Base-by-base conservation (phyloP, 805 yeast genomes). In the Pichia cabralensis region DNA sequence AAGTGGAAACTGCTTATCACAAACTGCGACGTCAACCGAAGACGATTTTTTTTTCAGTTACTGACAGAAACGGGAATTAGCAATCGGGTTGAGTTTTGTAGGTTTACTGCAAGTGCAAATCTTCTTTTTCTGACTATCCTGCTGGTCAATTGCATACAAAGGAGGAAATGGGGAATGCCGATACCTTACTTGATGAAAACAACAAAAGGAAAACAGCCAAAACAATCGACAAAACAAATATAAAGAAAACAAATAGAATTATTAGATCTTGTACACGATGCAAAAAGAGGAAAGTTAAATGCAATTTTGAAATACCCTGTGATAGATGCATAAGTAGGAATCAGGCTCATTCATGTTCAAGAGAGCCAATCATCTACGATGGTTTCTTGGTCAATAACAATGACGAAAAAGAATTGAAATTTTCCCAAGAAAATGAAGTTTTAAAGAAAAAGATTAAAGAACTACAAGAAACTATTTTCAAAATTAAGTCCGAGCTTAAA, bases 231-330 rank as follows among this genome's bases (percentile, higher is more conserved):
- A 26, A 36, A 0, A 24, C 47, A 12, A 49, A 44, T 21, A 24
- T 53, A 1, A 44, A 55, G 19, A 49, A 46, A 21, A 48, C 61
- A 7, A 53, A 49, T 17, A 50, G 70, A 24, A 54, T 56, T 7
- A 56, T 66, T 6, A 49, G 57, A 35, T 69, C 71, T 3, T 69
- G 76, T 44, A 59, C 56, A 35, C 56, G 58, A 34, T 69, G 76
- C 45, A 55, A 69, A 28, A 57, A 54, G 39, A 52, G 71, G 22
- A 69, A 69, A 46, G 66, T 65, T 34, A 68, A 65, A 41, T 69
- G 76, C 46, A 64, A 69, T 44, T 65, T 69, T 13, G 56, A 56
- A 21, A 52, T 53, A 18, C 75, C 76, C 1, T 69, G 76, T 42
- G 57, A 61, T 24, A 56, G 59, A 12, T 67, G 76, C 39, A 53